Evolutionary conservation across 805 yeast species (phyloP).

Genomic region (Kazachstania kunashirensis): DNA sequence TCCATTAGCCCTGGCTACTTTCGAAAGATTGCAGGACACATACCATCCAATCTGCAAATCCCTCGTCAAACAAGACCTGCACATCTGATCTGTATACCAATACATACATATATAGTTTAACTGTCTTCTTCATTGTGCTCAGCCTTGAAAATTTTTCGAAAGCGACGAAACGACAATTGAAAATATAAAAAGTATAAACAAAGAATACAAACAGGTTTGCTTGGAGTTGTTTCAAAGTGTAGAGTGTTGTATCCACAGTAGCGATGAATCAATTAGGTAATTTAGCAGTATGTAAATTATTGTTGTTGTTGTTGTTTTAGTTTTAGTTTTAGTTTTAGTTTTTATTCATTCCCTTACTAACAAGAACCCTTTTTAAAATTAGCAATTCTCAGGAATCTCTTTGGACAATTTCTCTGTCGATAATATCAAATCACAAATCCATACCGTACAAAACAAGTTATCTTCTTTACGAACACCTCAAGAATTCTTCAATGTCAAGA

Average conservation of each 20-base stretch:
- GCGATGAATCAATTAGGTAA: constrained; percentile 9
- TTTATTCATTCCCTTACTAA: neutral
- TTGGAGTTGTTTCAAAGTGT: neutral
- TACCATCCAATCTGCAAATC: constrained; percentile 83
- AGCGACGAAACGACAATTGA: neutral
- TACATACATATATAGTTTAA: neutral
- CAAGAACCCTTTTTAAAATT: neutral
- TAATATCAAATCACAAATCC: constrained; percentile 36
- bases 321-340: neutral
- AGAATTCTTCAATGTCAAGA: constrained; percentile 86
- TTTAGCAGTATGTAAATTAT: constrained; percentile 6
- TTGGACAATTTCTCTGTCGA: constrained; percentile 25
- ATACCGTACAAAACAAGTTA: constrained; percentile 50
- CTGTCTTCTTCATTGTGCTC: neutral
- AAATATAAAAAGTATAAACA: neutral
- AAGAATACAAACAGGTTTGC: neutral
- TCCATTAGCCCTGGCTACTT: constrained; percentile 55
- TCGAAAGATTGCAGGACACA: constrained; percentile 43
- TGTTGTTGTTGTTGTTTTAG: neutral
- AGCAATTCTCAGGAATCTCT: constrained; percentile 27
- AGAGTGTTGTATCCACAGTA: neutral
- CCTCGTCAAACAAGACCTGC: constrained; percentile 77
- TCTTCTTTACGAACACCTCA: constrained; percentile 77
- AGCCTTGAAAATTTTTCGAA: neutral
- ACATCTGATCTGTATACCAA: constrained; percentile 27